phyloP scores from a whole-genome alignment of 108 stramenopile genomes.

The Skeletonema potamos region DNA sequence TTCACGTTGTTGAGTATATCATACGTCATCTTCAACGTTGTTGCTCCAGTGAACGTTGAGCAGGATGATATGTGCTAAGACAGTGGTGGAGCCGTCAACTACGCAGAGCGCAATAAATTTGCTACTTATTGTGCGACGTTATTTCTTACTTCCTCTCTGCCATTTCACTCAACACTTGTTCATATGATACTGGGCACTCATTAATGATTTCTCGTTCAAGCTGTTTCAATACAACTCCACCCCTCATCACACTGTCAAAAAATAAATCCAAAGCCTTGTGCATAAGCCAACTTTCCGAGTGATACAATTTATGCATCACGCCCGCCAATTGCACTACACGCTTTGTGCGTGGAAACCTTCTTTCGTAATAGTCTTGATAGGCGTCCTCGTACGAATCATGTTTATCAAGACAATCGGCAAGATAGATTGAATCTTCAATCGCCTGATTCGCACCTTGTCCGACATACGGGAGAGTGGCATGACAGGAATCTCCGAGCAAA shows the following conservation, averaged over 20 bases:
- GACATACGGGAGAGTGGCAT: no score
- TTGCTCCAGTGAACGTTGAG: neutral
- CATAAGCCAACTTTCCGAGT: constrained; percentile 26
- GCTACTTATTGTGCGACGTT: no score
- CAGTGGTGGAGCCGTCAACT: no score
- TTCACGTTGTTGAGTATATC: neutral
- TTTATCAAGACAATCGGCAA: constrained; percentile 22
- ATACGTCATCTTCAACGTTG: neutral
- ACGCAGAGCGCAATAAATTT: no score
- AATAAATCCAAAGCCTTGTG: constrained; percentile 20
- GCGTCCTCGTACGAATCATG: constrained; percentile 9
- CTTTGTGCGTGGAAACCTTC: constrained; percentile 20
- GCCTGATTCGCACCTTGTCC: constrained; percentile 36
- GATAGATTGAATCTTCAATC: constrained; percentile 35
- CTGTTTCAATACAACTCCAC: constrained; percentile 16
- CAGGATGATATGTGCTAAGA: constrained; percentile 3
- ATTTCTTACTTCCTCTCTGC: no score
- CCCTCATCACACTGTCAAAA: constrained; percentile 12
- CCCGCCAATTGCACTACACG: constrained; percentile 21
- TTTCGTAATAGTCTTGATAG: constrained; percentile 24
- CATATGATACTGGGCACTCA: constrained; percentile 21
- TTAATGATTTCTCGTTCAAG: constrained; percentile 28
- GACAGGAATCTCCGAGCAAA: constrained; percentile 33
- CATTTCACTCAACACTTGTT: no score
- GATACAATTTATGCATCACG: constrained; percentile 29